These are phyloP conservation scores for Leccinum variicolor DNA, from an alignment of 768 basidiomycete species.

Conservation along the genomic window DNA sequence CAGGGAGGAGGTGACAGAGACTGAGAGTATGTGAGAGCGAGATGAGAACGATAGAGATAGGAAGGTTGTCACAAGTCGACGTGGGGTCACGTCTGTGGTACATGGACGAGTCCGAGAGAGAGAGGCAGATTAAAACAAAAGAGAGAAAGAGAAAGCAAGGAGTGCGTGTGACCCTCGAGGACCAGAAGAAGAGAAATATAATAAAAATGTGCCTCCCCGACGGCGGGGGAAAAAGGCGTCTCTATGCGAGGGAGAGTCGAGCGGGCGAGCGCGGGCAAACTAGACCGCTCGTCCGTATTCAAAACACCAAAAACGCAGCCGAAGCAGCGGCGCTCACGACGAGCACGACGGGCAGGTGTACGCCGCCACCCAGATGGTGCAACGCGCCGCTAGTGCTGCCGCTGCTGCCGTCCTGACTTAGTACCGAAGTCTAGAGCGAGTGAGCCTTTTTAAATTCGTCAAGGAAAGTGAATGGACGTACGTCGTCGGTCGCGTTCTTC, in stretches of 20 bases:
- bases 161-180: not conserved
- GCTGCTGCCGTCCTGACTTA: not conserved
- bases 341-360: conserved; percentile 1
- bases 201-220: not conserved
- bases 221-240: not conserved
- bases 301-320: not conserved
- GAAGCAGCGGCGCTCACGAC: conserved; percentile 4
- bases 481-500: not conserved
- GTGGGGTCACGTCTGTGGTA: not conserved
- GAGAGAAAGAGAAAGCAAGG: not conserved
- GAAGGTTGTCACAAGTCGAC: not conserved
- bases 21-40: too few species aligned
- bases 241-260: not conserved
- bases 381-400: conserved; percentile 11
- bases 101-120: not conserved
- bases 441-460: not conserved
- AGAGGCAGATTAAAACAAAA: not conserved
- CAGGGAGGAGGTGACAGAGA: not conserved
- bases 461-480: not conserved
- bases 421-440: not conserved
- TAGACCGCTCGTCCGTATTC: not conserved
- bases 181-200: not conserved
- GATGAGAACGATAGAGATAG: not conserved
- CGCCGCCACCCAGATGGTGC: conserved; percentile 4
- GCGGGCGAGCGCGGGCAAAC: too few species aligned